A percentile compares a stretch with the other conserved stretches of the same genome.
These are phyloP conservation scores for Candida broadrunensis DNA, from an alignment of 805 yeast species.

Conservation along the genomic window DNA sequence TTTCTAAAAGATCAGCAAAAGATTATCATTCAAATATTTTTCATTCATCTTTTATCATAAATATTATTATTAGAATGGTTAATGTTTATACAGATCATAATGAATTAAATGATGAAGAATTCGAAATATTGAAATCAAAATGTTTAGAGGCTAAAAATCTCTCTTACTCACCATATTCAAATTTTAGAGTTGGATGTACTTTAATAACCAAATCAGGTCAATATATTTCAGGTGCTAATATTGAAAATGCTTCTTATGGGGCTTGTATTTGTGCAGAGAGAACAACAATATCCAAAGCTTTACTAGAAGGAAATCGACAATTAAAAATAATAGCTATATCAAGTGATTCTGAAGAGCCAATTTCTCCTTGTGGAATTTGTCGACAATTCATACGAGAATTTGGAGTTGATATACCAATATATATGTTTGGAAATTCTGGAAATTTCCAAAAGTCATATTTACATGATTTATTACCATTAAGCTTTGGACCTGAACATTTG, in stretches of 20 bases:
- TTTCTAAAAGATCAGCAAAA: no score
- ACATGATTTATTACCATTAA: constrained; percentile 69
- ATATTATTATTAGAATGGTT: no score
- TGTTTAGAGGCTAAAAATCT: constrained; percentile 39
- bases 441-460: constrained; percentile 44
- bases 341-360: constrained; percentile 54
- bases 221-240: constrained; percentile 71
- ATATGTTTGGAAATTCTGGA: constrained; percentile 65
- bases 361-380: constrained; percentile 93
- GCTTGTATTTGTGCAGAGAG: constrained; percentile 43
- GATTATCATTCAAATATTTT: no score
- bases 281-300: constrained; percentile 31
- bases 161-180: constrained; percentile 71
- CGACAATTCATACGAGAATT: constrained; percentile 89
- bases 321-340: constrained; percentile 67
- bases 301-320: constrained; percentile 35
- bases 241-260: constrained; percentile 91
- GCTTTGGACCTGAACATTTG: constrained; percentile 82
- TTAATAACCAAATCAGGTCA: constrained; percentile 51
- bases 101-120: constrained; percentile 18
- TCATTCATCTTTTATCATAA: no score
- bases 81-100: constrained; percentile 3
- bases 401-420: constrained; percentile 53
- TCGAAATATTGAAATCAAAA: constrained; percentile 11
- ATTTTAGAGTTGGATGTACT: constrained; percentile 82